Base-by-base conservation (phyloP, 2,329 filamentous ascomycete species). In the Parascedosporium putredinis region DNA sequence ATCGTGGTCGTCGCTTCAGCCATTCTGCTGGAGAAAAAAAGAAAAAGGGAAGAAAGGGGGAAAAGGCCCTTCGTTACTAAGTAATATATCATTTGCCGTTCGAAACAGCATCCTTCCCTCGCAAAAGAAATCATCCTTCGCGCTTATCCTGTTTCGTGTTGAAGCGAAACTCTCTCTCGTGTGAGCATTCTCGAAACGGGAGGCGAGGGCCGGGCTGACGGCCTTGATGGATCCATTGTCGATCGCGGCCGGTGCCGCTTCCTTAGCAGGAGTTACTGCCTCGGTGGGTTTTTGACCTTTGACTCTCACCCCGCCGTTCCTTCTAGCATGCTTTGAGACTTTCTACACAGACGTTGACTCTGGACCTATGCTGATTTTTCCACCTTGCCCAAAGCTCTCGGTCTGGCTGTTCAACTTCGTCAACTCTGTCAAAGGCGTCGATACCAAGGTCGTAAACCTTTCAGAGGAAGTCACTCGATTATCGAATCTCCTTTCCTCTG, bases 401-500 rank as follows among this genome's bases (percentile, higher is more conserved):
- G 4, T 33, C 20, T 51, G 45, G 38, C 24, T 51, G 3, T 45
- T 27, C 14, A 34, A 49, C 2, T 31, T 49, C 9, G 29, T 49
- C 22, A 46, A 49, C 14, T 36, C 40, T 22, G 33, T 49, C 14
- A 45, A 51, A 14, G 47, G 38, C 10, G 24, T 42, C 20, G 46
- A 49, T 24, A 49, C 23, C 38, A 51, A 49, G 25, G 6, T 51
- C 16, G 22, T 36, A 24, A 47, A 49, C 22, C 29, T 51, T 3
- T 49, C 29, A 31, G 44, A 49, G 12, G 46, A 51, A 27, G 36
- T 51, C 3, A 18, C 16, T 5, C 40, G 33, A 6, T 33, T 49
- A 5, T 16, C 50, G 6, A 16, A 25, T 9, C 29, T 49, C 12
- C 38, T 49, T 9, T n/a, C 22, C 1, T 51, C 46, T 3, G 46